phyloP scores from a whole-genome alignment of 331 rosid genomes.

The Quercus lobata region DNA sequence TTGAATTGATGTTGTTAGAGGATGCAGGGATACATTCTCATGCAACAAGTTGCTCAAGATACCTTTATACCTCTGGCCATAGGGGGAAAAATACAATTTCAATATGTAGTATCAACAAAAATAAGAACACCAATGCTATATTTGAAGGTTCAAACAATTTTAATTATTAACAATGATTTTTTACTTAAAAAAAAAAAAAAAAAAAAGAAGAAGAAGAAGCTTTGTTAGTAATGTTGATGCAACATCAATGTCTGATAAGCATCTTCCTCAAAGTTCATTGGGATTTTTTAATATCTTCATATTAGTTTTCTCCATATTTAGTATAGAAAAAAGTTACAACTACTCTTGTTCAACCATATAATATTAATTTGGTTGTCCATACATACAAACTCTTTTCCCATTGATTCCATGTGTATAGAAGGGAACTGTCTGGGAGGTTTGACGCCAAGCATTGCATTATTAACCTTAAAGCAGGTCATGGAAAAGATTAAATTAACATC shows the following conservation, averaged over 20 bases:
- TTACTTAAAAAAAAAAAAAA: background rate
- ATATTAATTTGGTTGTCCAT: too few relatives aligned
- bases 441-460: background rate
- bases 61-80: conserved; percentile 50
- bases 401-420: background rate
- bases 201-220: background rate
- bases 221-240: background rate
- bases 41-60: conserved; percentile 47
- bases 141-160: background rate
- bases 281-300: background rate
- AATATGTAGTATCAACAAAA: background rate
- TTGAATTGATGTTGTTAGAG: conserved; percentile 51
- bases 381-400: too few relatives aligned
- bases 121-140: background rate
- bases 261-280: background rate
- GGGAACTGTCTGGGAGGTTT: background rate
- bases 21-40: conserved; percentile 32
- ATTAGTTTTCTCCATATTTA: background rate
- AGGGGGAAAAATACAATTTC: conserved; percentile 6
- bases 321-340: too few relatives aligned
- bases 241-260: background rate
- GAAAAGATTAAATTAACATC: background rate
- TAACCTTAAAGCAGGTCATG: background rate
- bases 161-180: background rate
- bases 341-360: too few relatives aligned